Percentiles rank a stretch among this genome's conserved stretches.
Conservation (phyloP, 345 rosid species). For the Mangifera indica region DNA sequence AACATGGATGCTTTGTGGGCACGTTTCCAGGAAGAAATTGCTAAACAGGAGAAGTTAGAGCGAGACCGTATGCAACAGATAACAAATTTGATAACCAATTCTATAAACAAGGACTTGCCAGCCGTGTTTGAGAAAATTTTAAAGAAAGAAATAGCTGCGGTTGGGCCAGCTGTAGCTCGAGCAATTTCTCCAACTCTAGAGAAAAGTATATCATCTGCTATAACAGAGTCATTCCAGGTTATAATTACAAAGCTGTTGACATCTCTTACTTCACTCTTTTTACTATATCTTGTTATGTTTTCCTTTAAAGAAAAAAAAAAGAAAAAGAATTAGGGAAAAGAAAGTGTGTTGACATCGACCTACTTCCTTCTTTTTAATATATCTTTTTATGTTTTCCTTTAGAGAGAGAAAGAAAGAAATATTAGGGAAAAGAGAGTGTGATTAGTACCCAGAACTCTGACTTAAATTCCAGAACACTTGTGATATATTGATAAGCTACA, state of each 20-base stretch:
- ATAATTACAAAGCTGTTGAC: conserved; percentile 6
- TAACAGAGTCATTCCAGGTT: conserved; percentile 74
- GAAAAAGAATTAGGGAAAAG: no score
- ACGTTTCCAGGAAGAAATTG: conserved; percentile 62
- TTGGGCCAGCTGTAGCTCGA: conserved; percentile 53
- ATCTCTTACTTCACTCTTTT: background rate
- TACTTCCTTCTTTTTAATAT: no score
- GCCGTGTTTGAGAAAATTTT: conserved; percentile 50
- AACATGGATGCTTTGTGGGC: conserved; percentile 70
- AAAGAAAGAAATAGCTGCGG: conserved; percentile 59
- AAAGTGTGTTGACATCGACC: no score
- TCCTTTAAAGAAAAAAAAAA: no score
- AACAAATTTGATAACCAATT: conserved; percentile 50
- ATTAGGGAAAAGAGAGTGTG: no score
- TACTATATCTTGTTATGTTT: no score
- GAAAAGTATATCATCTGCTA: conserved; percentile 54
- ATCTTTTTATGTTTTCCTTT: no score
- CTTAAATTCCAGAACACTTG: no score
- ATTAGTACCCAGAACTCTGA: no score
- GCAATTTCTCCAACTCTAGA: conserved; percentile 51
- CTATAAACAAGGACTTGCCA: conserved; percentile 52
- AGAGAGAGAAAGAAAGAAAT: no score
- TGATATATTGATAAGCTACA: no score
- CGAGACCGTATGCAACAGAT: conserved; percentile 58
- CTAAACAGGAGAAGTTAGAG: conserved; percentile 54